Conservation (phyloP, 169 alveolate genomes). For the Cryptosporidium meleagridis region DNA sequence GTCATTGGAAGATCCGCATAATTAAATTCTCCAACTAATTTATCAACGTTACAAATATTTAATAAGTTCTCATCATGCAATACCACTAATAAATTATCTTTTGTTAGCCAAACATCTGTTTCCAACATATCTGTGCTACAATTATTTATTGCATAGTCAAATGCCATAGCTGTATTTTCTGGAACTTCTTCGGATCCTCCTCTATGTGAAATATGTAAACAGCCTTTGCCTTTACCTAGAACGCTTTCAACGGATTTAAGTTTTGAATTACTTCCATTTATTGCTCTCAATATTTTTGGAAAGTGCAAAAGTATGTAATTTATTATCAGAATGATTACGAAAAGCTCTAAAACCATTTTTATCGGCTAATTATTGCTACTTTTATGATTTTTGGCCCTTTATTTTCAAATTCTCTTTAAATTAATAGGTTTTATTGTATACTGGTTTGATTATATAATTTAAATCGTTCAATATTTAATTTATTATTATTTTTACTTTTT, state of each 20-base stretch:
- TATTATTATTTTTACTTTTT: not conserved
- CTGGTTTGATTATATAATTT: not conserved
- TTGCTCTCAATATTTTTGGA: slow-evolving; percentile 17
- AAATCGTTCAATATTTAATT: not conserved
- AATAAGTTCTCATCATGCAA: slow-evolving; percentile 74
- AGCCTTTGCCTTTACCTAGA: slow-evolving; percentile 57
- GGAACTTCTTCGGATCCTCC: slow-evolving; percentile 78
- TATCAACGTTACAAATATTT: slow-evolving; percentile 57
- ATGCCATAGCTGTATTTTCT: slow-evolving; percentile 76
- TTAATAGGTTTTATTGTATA: not conserved
- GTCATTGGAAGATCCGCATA: slow-evolving; percentile 53
- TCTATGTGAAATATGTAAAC: slow-evolving; percentile 76
- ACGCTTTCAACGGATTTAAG: slow-evolving; percentile 3
- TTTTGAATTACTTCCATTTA: slow-evolving; percentile 36
- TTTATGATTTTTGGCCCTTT: no score
- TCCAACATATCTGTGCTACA: slow-evolving; percentile 77
- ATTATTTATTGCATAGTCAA: slow-evolving; percentile 67
- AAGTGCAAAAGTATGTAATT: slow-evolving; percentile 30
- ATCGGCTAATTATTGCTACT: no score
- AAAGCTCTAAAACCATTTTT: not conserved
- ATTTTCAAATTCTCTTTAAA: not conserved
- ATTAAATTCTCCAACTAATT: slow-evolving; percentile 13
- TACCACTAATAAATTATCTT: slow-evolving; percentile 73
- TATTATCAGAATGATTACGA: not conserved
- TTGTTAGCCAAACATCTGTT: slow-evolving; percentile 77